Base-by-base conservation (phyloP, 2,329 filamentous ascomycete species). In the Hypoxylon sp. region DNA sequence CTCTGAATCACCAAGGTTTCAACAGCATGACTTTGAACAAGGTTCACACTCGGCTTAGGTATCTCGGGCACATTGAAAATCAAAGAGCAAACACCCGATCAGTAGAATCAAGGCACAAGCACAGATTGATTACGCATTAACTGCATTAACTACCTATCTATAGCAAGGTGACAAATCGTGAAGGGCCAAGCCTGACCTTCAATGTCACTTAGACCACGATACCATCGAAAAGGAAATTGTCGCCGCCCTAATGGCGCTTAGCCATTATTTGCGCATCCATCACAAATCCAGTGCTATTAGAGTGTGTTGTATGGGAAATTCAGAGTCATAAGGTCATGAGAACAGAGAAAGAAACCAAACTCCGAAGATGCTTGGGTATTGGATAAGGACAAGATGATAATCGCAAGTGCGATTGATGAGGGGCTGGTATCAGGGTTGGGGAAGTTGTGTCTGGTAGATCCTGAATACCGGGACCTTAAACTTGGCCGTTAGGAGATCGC, bases 91-190 rank as follows among this genome's bases (percentile, higher is more conserved):
- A 6, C 29, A 31, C 29, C 29, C 2, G 6, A 31, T 31, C 29
- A 31, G 29, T 6, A 31, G 29, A 31, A 6, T 31, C 29, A 31
- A 42, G 37, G n/a, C n/a, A 9, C n/a, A 42, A n/a, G n/a, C 37
- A 9, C n/a, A 19, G 37, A 22, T 44, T 44, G 17, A 44, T 44
- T 44, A 19, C 10, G 39, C 39, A 44, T 44, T 44, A 44, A 44
- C 39, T 44, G 39, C 39, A 44, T 44, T 44, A 44, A 44, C 39
- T 44, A 44, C 17, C 39, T 22, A 19, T 44, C 37, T 42, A 9
- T 42, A 37, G 37, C n/a, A 19, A 42, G 6, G 37, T 39, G 37
- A n/a, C 14, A 39, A 39, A 14, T 17, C 37, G 4, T 8, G 14
- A 14, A n/a, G 37, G 8, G 37, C 14, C 14, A n/a, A 39, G 37